These are phyloP conservation scores for Phaffia tasmanica DNA, from an alignment of 768 basidiomycete species.

Conservation along the genomic window DNA sequence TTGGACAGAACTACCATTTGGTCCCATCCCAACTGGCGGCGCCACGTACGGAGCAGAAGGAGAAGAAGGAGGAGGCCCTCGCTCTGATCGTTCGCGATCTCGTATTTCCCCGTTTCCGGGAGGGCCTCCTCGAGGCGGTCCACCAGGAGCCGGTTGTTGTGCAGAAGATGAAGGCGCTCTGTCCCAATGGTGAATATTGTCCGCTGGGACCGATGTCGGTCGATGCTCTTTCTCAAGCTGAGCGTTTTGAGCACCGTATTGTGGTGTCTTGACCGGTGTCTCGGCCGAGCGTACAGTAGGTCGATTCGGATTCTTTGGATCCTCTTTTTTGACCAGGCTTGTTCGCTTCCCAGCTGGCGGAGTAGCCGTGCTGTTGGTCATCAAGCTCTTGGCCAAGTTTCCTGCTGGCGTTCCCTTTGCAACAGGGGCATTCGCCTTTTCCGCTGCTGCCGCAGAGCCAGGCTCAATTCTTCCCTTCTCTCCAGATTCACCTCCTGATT, in stretches of 20 bases:
- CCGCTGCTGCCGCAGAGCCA: constrained; percentile 23
- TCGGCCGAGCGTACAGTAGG: constrained; percentile 45
- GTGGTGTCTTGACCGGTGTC: constrained; percentile 74
- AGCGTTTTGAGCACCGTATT: constrained; percentile 88
- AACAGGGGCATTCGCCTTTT: constrained; percentile 19
- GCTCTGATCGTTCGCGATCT: no score
- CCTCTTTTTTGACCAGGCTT: constrained; percentile 43
- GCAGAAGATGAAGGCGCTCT: constrained; percentile 12
- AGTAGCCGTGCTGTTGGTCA: constrained; percentile 29
- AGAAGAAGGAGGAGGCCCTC: no score
- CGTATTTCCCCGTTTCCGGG: background rate
- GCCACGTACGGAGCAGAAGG: no score
- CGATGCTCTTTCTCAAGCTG: constrained; percentile 71
- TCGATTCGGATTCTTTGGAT: background rate
- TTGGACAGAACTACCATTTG: background rate
- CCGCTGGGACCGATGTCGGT: constrained; percentile 11
- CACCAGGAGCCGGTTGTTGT: constrained; percentile 20
- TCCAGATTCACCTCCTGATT: constrained; percentile 38
- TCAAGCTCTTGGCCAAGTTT: constrained; percentile 18
- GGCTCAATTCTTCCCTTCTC: constrained; percentile 36
- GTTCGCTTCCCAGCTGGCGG: constrained; percentile 32
- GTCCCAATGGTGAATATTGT: background rate
- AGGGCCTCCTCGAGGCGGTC: background rate
- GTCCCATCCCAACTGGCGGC: no score
- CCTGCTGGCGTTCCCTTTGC: constrained; percentile 25